Conservation (phyloP, 345 rosid species). For the Salix viminalis region DNA sequence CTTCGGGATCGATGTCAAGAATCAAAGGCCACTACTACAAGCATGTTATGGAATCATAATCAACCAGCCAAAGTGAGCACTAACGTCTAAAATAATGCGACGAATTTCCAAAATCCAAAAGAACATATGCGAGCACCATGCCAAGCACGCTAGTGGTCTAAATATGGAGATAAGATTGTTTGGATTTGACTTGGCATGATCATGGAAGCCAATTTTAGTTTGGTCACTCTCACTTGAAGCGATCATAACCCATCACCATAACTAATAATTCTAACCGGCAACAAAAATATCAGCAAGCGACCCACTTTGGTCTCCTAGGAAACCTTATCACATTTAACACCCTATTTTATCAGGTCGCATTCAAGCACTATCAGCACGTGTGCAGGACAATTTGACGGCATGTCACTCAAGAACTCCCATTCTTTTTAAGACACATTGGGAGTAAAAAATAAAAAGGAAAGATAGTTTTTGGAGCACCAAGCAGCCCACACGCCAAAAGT, state of each 20-base stretch:
- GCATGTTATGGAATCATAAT: no score
- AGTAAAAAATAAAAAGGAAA: neutral
- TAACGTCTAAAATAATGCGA: no score
- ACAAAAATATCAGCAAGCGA: neutral
- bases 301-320: conserved; percentile 11
- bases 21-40: no score
- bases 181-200: neutral
- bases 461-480: conserved; percentile 23
- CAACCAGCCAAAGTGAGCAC: no score
- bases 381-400: conserved; percentile 50
- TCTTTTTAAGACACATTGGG: conserved; percentile 31
- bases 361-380: conserved; percentile 30
- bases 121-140: no score
- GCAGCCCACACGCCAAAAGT: conserved; percentile 5
- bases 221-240: neutral
- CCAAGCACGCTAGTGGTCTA: no score
- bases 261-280: neutral
- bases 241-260: neutral
- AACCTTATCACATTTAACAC: conserved; percentile 5
- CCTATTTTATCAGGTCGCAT: neutral
- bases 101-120: no score
- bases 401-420: conserved; percentile 27
- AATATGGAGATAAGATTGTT: neutral
- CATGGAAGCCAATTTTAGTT: neutral
- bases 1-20: no score